Conservation (phyloP, 1,284 basidiomycete genomes). For the Schizopora paradoxa region DNA sequence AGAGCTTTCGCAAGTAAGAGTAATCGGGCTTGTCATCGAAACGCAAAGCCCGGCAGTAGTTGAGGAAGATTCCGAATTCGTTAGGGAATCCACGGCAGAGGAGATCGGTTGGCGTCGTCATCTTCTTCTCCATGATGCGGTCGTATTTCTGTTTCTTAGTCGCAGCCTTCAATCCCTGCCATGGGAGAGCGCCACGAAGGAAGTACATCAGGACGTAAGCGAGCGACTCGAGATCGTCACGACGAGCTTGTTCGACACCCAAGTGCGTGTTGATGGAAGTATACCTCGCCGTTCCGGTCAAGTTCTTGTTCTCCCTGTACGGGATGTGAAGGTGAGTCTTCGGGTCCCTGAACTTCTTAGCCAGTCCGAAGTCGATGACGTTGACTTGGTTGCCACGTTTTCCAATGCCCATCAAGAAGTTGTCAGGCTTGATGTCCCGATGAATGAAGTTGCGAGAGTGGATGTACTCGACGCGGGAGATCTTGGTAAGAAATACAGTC, state of each 20-base stretch:
- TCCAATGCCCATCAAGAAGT: conserved; percentile 99
- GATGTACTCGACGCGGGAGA: conserved; percentile 98
- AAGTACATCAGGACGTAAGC: conserved; percentile 99
- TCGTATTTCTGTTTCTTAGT: conserved; percentile 99
- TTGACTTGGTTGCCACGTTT: conserved; percentile 99
- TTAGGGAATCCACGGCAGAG: conserved; percentile 96
- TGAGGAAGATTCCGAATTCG: conserved; percentile 96
- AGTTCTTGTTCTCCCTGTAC: conserved; percentile 99
- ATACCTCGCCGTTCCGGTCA: conserved; percentile 98
- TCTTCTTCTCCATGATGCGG: conserved; percentile 99
- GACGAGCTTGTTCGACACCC: conserved; percentile 94
- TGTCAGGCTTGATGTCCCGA: conserved; percentile 99
- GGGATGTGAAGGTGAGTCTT: conserved; percentile 99
- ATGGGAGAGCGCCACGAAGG: conserved; percentile 91
- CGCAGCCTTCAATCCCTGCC: conserved; percentile 97
- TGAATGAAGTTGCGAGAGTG: conserved; percentile 99
- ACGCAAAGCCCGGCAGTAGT: conserved; percentile 93
- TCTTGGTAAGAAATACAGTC: conserved; percentile 44
- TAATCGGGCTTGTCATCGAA: conserved; percentile 99
- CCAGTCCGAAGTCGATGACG: conserved; percentile 98
- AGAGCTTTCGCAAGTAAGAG: conserved; percentile 95
- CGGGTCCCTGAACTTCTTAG: conserved; percentile 99
- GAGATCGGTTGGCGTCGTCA: conserved; percentile 95
- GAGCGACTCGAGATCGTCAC: conserved; percentile 93
- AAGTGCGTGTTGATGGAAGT: conserved; percentile 99